Evolutionary conservation across 148 eudicot species (phyloP), one percentile per base, ranked within the genome.

Genomic region (Rhododendron kiyosumense): DNA sequence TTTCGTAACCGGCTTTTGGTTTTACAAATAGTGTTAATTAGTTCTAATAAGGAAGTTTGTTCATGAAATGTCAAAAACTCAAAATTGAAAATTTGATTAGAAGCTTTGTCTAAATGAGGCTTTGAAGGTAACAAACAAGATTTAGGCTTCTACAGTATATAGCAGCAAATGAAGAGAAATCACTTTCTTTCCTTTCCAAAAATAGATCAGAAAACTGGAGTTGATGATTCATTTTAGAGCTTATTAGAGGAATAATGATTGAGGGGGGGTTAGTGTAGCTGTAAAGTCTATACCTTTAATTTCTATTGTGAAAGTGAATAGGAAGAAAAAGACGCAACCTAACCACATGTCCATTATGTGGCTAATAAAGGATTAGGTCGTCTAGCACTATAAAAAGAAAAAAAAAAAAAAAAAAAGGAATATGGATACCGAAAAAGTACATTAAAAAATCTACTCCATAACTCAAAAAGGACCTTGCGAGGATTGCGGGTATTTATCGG

Each of bases 341-440:
- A 78, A 78, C 52, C 52, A 78, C 81, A 78, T 41, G 81, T 45
- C 30, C 28, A 78, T 45, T 10, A 45, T 43, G 81, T 78, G 81
- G 51, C 52, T 78, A 48, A 45, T 36, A 45, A 24, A 43, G 81
- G 52, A 78, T 78, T 78, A 78, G 51, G 54, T 78, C 12, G 17
- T 22, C 30, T 36, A 22, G 54, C 48, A n/a, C 81, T 14, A 77
- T 43, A 24, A 24, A 45, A 45, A 43, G 30, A 2, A 22, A 20
- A 20, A 77, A 22, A 45, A 45, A 46, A 46, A 45, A 45, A 46
- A 46, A n/a, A n/a, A 38, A 6, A 9, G 9, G 7, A 45, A 7
- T 9, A 45, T 45, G 11, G 48, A 45, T 45, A 45, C 48, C 48
- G 48, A 45, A 45, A 9, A 45, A 0, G 48, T 45, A 45, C 11